These are phyloP conservation scores for Passiflora organensis DNA, from an alignment of 345 rosid genomes.

Conservation along the genomic window DNA sequence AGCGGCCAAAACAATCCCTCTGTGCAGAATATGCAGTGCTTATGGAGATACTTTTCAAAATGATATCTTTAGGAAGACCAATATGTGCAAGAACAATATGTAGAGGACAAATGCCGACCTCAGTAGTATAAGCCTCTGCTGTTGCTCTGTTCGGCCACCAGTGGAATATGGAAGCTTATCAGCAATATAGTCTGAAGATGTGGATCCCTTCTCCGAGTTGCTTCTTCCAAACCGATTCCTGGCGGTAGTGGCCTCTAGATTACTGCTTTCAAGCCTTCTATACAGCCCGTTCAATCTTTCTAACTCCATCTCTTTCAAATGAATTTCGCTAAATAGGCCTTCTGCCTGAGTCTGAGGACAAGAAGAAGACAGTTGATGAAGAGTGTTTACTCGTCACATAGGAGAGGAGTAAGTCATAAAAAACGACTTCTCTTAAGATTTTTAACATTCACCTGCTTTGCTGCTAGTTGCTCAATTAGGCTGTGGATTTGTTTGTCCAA, in stretches of 20 bases:
- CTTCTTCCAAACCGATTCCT: slow-evolving; percentile 70
- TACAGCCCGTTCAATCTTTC: slow-evolving; percentile 63
- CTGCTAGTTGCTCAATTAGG: slow-evolving; percentile 83
- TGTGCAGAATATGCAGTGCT: too few species aligned
- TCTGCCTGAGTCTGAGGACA: slow-evolving; percentile 78
- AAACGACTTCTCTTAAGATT: not conserved
- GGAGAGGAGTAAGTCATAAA: not conserved
- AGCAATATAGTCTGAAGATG: slow-evolving; percentile 39
- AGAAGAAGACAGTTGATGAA: slow-evolving; percentile 1
- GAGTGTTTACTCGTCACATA: too few species aligned
- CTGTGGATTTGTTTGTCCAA: slow-evolving; percentile 88
- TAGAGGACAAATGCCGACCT: slow-evolving; percentile 87
- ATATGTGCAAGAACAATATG: slow-evolving; percentile 62
- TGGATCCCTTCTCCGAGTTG: slow-evolving; percentile 47
- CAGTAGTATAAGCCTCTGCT: slow-evolving; percentile 60
- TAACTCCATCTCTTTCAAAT: slow-evolving; percentile 62
- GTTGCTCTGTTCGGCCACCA: slow-evolving; percentile 51
- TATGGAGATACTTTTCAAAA: slow-evolving; percentile 38
- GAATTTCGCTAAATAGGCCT: slow-evolving; percentile 68
- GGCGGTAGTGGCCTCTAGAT: slow-evolving; percentile 47
- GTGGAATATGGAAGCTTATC: slow-evolving; percentile 59
- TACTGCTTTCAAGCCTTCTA: slow-evolving; percentile 51
- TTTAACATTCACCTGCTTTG: slow-evolving; percentile 60
- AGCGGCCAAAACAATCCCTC: too few species aligned
- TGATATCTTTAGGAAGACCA: slow-evolving; percentile 85